A percentile compares a stretch with the other conserved stretches of the same genome.
Conservation (phyloP, 2,329 filamentous ascomycete species). For the Sporothrix variecibatus region DNA sequence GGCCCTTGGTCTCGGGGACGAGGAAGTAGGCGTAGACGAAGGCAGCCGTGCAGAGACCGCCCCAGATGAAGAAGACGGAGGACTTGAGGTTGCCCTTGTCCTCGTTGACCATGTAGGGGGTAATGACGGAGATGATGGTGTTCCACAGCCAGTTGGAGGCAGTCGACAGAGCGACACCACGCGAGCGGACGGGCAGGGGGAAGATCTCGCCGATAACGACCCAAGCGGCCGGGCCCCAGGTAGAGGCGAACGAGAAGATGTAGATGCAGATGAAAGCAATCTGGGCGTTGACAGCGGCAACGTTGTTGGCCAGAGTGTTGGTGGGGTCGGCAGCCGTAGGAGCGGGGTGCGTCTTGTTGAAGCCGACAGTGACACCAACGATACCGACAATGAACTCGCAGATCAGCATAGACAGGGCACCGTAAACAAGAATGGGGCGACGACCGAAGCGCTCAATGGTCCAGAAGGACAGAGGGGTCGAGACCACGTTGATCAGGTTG, state of each 20-base stretch:
- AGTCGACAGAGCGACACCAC: conserved; percentile 82
- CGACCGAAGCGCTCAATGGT: conserved; percentile 81
- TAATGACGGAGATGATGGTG: conserved; percentile 48
- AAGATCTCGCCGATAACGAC: conserved; percentile 87
- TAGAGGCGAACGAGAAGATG: conserved; percentile 89
- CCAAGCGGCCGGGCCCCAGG: conserved; percentile 83
- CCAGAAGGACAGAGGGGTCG: conserved; percentile 85
- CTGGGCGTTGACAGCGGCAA: conserved; percentile 64
- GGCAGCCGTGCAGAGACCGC: conserved; percentile 61
- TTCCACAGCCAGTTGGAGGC: conserved; percentile 94
- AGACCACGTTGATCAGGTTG: conserved; percentile 83
- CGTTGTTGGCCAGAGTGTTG: conserved; percentile 52
- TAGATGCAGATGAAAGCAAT: conserved; percentile 89
- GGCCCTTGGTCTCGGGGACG: conserved; percentile 72
- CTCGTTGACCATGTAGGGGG: conserved; percentile 65
- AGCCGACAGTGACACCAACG: conserved; percentile 63
- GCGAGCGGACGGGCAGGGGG: conserved; percentile 84
- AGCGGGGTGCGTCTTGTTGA: conserved; percentile 52
- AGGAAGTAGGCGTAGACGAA: conserved; percentile 72
- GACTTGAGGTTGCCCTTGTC: conserved; percentile 62
- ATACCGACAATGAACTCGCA: conserved; percentile 88
- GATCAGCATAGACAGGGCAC: conserved; percentile 78
- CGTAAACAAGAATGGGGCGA: conserved; percentile 75
- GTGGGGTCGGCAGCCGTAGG: conserved; percentile 41
- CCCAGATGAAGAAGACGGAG: conserved; percentile 77